phyloP scores from a whole-genome alignment of 305 asterid genomes.

The Caryopteris hybrid region DNA sequence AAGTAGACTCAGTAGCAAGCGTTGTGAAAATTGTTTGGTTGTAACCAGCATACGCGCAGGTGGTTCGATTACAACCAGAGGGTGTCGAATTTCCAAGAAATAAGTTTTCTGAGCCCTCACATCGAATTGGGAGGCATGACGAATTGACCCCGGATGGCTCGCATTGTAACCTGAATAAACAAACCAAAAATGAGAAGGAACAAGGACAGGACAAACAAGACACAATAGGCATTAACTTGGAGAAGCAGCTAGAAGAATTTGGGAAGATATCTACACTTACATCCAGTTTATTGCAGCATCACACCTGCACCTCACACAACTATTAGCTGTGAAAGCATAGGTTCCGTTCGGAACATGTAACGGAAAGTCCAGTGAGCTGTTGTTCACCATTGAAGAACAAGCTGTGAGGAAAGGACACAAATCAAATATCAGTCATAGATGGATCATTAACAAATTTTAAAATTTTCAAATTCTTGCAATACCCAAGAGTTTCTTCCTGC shows the following conservation, averaged over 20 bases:
- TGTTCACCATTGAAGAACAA: conserved; percentile 50
- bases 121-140: conserved; percentile 43
- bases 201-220: background rate
- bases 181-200: background rate
- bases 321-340: conserved; percentile 58
- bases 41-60: conserved; percentile 71
- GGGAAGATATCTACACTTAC: conserved; percentile 38
- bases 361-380: conserved; percentile 56
- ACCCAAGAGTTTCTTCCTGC: background rate
- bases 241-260: background rate
- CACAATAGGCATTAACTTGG: background rate
- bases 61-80: conserved; percentile 41
- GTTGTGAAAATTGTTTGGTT: conserved; percentile 33
- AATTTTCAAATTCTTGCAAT: background rate
- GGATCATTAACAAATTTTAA: background rate
- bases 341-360: conserved; percentile 60
- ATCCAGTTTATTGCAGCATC: conserved; percentile 51
- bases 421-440: background rate
- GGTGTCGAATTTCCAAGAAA: conserved; percentile 45
- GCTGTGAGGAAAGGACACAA: conserved; percentile 32
- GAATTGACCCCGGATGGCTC: conserved; percentile 39
- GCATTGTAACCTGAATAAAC: conserved; percentile 57
- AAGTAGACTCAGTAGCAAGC: conserved; percentile 33
- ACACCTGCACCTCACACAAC: conserved; percentile 69
- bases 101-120: conserved; percentile 34